Conservation (phyloP, 2,329 filamentous ascomycete species). For the Cylindrodendrum hubeiense region DNA sequence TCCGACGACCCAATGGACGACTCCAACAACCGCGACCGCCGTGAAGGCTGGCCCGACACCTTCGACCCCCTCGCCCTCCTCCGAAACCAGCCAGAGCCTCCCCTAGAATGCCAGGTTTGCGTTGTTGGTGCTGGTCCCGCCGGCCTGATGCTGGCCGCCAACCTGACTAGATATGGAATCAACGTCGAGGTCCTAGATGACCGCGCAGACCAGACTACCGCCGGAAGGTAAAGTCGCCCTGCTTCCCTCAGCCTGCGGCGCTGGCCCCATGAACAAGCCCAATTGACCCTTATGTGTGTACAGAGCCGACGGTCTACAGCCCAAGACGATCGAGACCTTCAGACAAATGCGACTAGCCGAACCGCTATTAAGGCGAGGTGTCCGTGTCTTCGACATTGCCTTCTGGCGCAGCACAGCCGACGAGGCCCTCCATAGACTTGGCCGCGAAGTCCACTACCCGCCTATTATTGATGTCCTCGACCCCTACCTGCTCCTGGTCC, state of each 20-base stretch:
- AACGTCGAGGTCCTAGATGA: conserved; percentile 77
- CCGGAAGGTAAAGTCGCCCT: conserved; percentile 62
- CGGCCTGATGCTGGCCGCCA: conserved; percentile 66
- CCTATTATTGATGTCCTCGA: conserved; percentile 68
- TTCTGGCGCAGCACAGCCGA: conserved; percentile 73
- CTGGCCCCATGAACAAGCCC: conserved; percentile 6
- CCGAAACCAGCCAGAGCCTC: conserved; percentile 61
- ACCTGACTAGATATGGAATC: conserved; percentile 74
- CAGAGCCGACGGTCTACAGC: conserved; percentile 79
- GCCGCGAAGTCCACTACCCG: conserved; percentile 78
- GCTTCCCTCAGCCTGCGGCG: conserved; percentile 16
- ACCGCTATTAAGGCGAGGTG: conserved; percentile 73
- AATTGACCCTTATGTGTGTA: conserved; percentile 33
- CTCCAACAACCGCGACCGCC: conserved; percentile 40
- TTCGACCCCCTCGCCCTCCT: conserved; percentile 62
- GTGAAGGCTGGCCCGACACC: conserved; percentile 48
- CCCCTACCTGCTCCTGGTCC: conserved; percentile 70
- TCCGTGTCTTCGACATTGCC: conserved; percentile 79
- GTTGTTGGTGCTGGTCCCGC: conserved; percentile 69
- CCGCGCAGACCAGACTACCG: conserved; percentile 74
- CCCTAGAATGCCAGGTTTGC: conserved; percentile 61
- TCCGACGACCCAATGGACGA: conserved; percentile 47
- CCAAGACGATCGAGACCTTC: conserved; percentile 83
- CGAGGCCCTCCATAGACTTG: conserved; percentile 68
- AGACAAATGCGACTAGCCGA: conserved; percentile 81